A percentile compares a stretch with the other conserved stretches of the same genome.
These are phyloP conservation scores for Talaromyces sp. DNA, from an alignment of 2,329 filamentous ascomycete species.

Conservation along the genomic window DNA sequence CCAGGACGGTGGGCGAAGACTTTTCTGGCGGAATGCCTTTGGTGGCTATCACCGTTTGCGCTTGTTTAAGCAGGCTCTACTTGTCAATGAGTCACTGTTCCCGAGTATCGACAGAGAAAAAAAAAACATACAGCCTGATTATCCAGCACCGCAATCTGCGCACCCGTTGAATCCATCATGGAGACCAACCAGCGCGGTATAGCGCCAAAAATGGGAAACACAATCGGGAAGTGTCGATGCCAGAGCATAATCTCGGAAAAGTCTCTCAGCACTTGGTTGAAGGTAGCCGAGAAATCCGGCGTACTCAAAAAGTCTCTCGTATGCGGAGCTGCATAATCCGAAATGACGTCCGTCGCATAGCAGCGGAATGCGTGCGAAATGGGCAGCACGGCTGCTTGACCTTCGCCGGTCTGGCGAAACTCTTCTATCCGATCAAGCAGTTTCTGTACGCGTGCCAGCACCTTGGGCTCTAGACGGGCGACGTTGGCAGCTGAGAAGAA, in stretches of 20 bases:
- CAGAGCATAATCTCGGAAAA: conserved; percentile 19
- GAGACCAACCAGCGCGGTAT: conserved; percentile 17
- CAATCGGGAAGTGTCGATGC: conserved; percentile 17
- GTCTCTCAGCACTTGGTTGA: conserved; percentile 17
- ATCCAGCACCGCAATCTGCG: conserved; percentile 17
- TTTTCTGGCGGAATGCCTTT: conserved; percentile 15
- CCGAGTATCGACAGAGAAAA: too few relatives aligned
- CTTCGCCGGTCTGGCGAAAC: not conserved
- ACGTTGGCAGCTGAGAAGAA: conserved; percentile 46
- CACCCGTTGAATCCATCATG: conserved; percentile 16
- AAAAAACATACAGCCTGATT: conserved; percentile 15
- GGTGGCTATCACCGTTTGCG: conserved; percentile 15
- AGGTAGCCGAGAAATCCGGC: conserved; percentile 15
- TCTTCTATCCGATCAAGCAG: conserved; percentile 18
- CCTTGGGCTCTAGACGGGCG: conserved; percentile 31
- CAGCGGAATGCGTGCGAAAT: conserved; percentile 18
- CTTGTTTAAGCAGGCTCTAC: conserved; percentile 14
- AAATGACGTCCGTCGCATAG: conserved; percentile 18
- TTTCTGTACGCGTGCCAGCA: conserved; percentile 28
- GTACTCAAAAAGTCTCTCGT: conserved; percentile 16
- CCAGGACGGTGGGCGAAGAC: conserved; percentile 14
- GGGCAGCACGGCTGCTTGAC: not conserved
- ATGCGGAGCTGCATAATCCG: conserved; percentile 18
- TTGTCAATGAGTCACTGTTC: not conserved
- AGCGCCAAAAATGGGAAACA: conserved; percentile 13